Conservation (phyloP, 148 eudicot genomes). For the Rhododendron vialii region DNA sequence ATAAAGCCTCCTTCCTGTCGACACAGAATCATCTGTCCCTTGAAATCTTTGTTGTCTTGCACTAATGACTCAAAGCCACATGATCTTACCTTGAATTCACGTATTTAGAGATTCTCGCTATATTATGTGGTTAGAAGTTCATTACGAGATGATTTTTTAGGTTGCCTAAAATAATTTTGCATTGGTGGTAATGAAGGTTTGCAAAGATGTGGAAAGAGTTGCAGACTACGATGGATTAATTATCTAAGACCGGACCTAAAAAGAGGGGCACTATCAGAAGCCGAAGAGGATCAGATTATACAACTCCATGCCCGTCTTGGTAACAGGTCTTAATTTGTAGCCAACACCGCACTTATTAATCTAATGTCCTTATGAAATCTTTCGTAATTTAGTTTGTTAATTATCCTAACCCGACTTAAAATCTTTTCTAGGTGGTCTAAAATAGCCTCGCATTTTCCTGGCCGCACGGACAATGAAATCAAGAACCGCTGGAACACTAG, state of each 20-base stretch:
- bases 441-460: slow-evolving; percentile 48
- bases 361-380: not conserved
- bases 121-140: not conserved
- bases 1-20: not conserved
- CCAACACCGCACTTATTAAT: not conserved
- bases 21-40: not conserved
- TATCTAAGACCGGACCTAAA: slow-evolving; percentile 74
- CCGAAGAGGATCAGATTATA: slow-evolving; percentile 63
- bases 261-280: slow-evolving; percentile 58
- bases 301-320: slow-evolving; percentile 76
- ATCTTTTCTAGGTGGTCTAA: slow-evolving; percentile 36
- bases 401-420: not conserved
- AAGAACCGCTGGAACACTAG: slow-evolving; percentile 50
- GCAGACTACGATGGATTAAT: slow-evolving; percentile 84
- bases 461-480: slow-evolving; percentile 49
- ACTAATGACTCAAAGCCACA: no score
- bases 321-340: slow-evolving; percentile 40
- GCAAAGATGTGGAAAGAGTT: slow-evolving; percentile 75
- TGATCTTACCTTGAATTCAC: no score
- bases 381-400: not conserved
- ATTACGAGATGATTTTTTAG: not conserved
- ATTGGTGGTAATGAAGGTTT: slow-evolving; percentile 40
- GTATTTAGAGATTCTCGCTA: not conserved
- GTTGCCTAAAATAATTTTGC: not conserved
- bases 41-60: not conserved